These are phyloP conservation scores for Cryptococcus deneoformans DNA, from an alignment of 1,284 basidiomycete genomes.

Conservation along the genomic window DNA sequence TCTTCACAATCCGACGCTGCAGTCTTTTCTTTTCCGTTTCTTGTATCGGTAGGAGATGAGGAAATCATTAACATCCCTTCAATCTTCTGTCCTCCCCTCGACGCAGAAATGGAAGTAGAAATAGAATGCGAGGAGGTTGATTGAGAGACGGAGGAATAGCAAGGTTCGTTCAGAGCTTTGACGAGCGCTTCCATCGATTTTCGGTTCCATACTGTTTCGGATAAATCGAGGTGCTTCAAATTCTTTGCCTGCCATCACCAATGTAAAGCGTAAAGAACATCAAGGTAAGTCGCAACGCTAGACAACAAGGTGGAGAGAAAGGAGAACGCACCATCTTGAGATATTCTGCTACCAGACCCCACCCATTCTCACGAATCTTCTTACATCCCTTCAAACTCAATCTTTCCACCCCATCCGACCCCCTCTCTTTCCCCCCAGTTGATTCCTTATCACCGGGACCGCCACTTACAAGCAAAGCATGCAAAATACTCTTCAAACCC, in stretches of 20 bases:
- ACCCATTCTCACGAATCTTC: slow-evolving; percentile 72
- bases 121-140: slow-evolving; percentile 1
- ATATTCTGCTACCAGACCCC: slow-evolving; percentile 78
- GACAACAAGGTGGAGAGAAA: background rate
- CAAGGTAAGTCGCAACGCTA: too few relatives aligned
- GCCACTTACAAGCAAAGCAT: slow-evolving; percentile 78
- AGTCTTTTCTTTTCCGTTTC: background rate
- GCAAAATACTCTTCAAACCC: slow-evolving; percentile 86
- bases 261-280: background rate
- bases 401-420: background rate
- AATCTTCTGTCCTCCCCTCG: too few relatives aligned
- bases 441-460: slow-evolving; percentile 63
- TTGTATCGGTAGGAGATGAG: background rate
- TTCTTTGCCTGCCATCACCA: slow-evolving; percentile 59
- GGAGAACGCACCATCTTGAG: slow-evolving; percentile 60
- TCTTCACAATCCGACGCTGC: too few relatives aligned
- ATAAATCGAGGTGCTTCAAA: slow-evolving; percentile 82
- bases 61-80: too few relatives aligned
- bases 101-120: background rate
- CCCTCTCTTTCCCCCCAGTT: too few relatives aligned
- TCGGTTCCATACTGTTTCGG: slow-evolving; percentile 82
- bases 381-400: slow-evolving; percentile 85
- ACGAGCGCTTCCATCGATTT: slow-evolving; percentile 72
- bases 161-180: slow-evolving; percentile 56
- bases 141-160: slow-evolving; percentile 1